A percentile compares a stretch with the other conserved stretches of the same genome.
These are phyloP conservation scores for Blastocystis sp. DNA, from an alignment of 352 stramenopile genomes.

Conservation along the genomic window DNA sequence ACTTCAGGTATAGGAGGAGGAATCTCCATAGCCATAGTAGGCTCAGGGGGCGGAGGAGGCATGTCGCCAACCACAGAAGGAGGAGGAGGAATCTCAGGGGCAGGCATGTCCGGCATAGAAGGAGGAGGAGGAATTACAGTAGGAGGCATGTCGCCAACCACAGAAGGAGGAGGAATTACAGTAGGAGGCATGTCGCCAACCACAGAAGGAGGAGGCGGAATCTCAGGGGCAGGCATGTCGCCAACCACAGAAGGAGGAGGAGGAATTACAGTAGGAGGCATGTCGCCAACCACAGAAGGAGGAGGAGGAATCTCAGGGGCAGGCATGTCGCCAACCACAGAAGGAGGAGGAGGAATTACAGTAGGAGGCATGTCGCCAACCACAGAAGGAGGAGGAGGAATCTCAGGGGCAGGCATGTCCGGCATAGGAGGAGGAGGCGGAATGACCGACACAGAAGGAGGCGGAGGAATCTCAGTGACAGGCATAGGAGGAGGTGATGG, in stretches of 20 bases:
- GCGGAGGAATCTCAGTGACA: not conserved
- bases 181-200: not conserved
- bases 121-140: not conserved
- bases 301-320: too few relatives aligned
- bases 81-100: too few relatives aligned
- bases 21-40: not conserved
- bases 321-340: too few relatives aligned
- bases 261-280: not conserved
- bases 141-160: not conserved
- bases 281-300: too few relatives aligned
- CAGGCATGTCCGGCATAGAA: too few relatives aligned
- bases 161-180: slow-evolving; percentile 8
- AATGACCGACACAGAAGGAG: not conserved
- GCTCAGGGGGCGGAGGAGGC: not conserved
- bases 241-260: not conserved
- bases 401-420: not conserved
- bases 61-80: not conserved
- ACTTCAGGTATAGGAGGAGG: not conserved
- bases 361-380: not conserved
- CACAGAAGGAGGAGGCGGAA: not conserved
- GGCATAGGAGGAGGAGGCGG: too few relatives aligned
- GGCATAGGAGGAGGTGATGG: not conserved
- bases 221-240: not conserved
- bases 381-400: not conserved
- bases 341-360: not conserved